Evolutionary conservation across 139 green algal genomes (phyloP).

Genomic region (Chlamydomonas sp.): DNA sequence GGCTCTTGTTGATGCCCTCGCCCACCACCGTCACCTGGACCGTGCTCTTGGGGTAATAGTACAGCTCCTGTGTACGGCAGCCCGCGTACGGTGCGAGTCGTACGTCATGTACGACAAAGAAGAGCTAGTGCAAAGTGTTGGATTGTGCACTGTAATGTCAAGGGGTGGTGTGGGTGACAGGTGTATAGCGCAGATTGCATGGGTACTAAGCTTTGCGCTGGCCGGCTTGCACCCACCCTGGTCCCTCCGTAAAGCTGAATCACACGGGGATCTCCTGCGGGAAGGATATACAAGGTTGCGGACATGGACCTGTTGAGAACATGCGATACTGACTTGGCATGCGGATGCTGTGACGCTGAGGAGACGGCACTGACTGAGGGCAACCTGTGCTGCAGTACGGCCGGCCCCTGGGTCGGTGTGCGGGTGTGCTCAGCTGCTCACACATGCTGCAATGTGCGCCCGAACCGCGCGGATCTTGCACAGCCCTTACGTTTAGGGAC

Average conservation of each 20-base stretch:
- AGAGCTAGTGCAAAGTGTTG: not conserved
- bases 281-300: too few species aligned
- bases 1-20: slow-evolving; percentile 49
- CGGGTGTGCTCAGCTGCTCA: too few species aligned
- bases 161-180: not conserved
- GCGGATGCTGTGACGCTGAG: too few species aligned
- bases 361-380: too few species aligned
- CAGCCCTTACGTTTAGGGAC: slow-evolving; percentile 48
- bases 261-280: slow-evolving; percentile 17
- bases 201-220: too few species aligned
- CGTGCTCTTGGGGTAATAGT: slow-evolving; percentile 71
- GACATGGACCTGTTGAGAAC: too few species aligned
- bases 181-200: too few species aligned
- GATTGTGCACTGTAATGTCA: not conserved
- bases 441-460: too few species aligned
- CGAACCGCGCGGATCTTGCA: not conserved
- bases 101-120: too few species aligned
- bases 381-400: too few species aligned
- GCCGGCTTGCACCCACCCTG: not conserved
- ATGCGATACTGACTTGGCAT: too few species aligned
- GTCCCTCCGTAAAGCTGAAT: slow-evolving; percentile 69
- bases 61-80: slow-evolving; percentile 46
- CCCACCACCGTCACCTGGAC: slow-evolving; percentile 60
- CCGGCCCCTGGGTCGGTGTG: too few species aligned
- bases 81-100: not conserved